These are phyloP conservation scores for Cafeteria roenbergensis DNA, from an alignment of 108 stramenopile genomes.

Conservation along the genomic window DNA sequence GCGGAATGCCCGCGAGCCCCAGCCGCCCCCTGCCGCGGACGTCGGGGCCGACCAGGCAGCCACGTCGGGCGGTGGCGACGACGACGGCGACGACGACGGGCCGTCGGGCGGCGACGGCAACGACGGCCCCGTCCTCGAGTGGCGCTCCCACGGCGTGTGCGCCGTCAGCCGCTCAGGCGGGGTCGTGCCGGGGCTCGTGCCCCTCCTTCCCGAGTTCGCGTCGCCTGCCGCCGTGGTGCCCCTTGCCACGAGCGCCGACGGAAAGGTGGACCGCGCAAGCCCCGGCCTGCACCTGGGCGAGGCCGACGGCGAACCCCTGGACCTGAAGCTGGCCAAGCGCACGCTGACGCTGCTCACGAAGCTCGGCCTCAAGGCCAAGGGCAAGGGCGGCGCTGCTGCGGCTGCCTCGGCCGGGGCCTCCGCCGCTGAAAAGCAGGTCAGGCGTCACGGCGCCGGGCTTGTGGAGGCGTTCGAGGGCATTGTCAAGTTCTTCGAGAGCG, in stretches of 20 bases:
- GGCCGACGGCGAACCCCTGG: background rate
- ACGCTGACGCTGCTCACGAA: background rate
- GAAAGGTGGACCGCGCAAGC: too few relatives aligned
- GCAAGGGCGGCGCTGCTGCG: background rate
- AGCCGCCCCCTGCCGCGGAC: too few relatives aligned
- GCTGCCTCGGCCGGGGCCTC: background rate
- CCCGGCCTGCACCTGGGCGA: slow-evolving; percentile 3
- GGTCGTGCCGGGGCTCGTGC: background rate
- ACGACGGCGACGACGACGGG: background rate
- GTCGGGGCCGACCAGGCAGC: background rate
- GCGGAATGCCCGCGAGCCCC: too few relatives aligned
- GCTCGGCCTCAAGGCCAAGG: background rate
- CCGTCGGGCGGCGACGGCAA: background rate
- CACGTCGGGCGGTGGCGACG: background rate
- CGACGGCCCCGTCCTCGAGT: too few relatives aligned
- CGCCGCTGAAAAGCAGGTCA: background rate
- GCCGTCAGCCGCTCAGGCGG: too few relatives aligned
- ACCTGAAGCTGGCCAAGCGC: background rate
- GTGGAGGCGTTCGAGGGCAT: background rate
- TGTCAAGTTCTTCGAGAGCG: background rate
- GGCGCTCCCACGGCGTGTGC: too few relatives aligned
- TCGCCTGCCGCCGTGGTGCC: background rate
- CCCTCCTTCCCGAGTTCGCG: background rate
- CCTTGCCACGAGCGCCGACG: background rate
- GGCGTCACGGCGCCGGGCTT: background rate